A percentile compares a stretch with the other conserved stretches of the same genome.
Evolutionary conservation across 2,329 filamentous ascomycete species (phyloP).

Genomic region (Gnomoniopsis smithogilvyi): DNA sequence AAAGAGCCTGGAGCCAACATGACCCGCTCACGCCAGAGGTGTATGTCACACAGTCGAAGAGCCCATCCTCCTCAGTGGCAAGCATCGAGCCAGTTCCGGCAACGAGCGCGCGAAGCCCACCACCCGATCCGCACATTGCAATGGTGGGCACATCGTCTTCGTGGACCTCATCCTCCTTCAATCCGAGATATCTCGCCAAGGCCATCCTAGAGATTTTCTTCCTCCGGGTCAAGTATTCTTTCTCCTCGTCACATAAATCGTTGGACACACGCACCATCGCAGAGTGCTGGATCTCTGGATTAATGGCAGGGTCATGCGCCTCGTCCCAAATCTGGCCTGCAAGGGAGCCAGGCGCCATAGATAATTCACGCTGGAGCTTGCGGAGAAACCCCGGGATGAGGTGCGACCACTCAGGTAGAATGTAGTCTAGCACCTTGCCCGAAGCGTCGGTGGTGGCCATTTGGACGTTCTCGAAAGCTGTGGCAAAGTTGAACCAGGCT

Average conservation of each 20-base stretch:
- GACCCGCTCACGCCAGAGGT: slow-evolving; percentile 93
- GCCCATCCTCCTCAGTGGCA: slow-evolving; percentile 77
- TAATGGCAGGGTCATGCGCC: slow-evolving; percentile 75
- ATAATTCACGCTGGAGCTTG: slow-evolving; percentile 85
- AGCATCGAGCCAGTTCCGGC: slow-evolving; percentile 86
- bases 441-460: slow-evolving; percentile 51
- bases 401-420: slow-evolving; percentile 81
- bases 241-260: slow-evolving; percentile 80
- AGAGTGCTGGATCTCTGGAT: slow-evolving; percentile 83
- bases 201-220: slow-evolving; percentile 67
- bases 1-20: slow-evolving; percentile 91
- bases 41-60: slow-evolving; percentile 94
- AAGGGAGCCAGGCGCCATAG: slow-evolving; percentile 81
- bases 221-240: slow-evolving; percentile 67
- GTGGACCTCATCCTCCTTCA: slow-evolving; percentile 78
- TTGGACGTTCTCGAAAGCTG: slow-evolving; percentile 51
- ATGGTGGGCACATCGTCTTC: slow-evolving; percentile 91
- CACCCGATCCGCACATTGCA: slow-evolving; percentile 91
- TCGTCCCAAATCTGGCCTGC: slow-evolving; percentile 93
- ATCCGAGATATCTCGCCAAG: slow-evolving; percentile 75
- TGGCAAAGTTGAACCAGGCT: slow-evolving; percentile 48
- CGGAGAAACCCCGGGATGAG: slow-evolving; percentile 70
- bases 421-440: slow-evolving; percentile 62
- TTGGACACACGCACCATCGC: slow-evolving; percentile 79
- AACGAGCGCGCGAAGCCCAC: slow-evolving; percentile 84